These are phyloP conservation scores for Ceratobasidium sp. DNA, from an alignment of 1,284 basidiomycete genomes.

Conservation along the genomic window DNA sequence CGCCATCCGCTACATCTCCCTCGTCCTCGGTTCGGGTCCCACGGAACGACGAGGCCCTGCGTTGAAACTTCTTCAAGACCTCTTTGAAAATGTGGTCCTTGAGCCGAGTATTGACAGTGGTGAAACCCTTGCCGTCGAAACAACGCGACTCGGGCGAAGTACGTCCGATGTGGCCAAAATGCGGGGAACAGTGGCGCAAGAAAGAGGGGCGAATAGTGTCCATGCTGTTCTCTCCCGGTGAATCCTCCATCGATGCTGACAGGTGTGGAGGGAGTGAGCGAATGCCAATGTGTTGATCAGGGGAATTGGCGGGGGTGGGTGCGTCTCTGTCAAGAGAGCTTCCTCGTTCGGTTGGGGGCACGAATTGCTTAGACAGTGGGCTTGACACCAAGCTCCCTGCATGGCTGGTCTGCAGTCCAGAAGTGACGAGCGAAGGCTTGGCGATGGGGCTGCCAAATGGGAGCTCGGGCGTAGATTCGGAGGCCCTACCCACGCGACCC, in stretches of 20 bases:
- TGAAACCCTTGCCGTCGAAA: constrained; percentile 89
- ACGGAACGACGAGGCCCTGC: constrained; percentile 49
- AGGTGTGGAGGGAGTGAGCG: constrained; percentile 20
- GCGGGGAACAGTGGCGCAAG: constrained; percentile 27
- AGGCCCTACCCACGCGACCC: constrained; percentile 10
- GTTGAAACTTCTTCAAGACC: constrained; percentile 73
- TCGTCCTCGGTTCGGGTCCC: constrained; percentile 46
- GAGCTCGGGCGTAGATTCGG: constrained; percentile 33
- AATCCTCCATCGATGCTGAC: neutral
- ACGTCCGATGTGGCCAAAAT: constrained; percentile 33
- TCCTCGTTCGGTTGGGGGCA: neutral
- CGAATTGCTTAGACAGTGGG: constrained; percentile 28
- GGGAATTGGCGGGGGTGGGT: constrained; percentile 35
- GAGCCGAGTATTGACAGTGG: constrained; percentile 87
- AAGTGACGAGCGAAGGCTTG: constrained; percentile 20
- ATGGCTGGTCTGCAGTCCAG: constrained; percentile 9
- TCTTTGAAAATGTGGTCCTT: constrained; percentile 93
- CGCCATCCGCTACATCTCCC: constrained; percentile 46
- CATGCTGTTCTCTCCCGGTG: constrained; percentile 24
- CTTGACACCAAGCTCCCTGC: constrained; percentile 27
- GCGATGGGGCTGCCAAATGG: neutral
- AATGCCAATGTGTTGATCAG: constrained; percentile 22
- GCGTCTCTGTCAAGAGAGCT: neutral
- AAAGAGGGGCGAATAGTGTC: constrained; percentile 33
- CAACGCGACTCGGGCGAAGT: constrained; percentile 45